Percentiles rank a stretch among this genome's conserved stretches.
Evolutionary conservation across 73 alveolate species (phyloP).

Genomic region (Tetrahymena thermophila): DNA sequence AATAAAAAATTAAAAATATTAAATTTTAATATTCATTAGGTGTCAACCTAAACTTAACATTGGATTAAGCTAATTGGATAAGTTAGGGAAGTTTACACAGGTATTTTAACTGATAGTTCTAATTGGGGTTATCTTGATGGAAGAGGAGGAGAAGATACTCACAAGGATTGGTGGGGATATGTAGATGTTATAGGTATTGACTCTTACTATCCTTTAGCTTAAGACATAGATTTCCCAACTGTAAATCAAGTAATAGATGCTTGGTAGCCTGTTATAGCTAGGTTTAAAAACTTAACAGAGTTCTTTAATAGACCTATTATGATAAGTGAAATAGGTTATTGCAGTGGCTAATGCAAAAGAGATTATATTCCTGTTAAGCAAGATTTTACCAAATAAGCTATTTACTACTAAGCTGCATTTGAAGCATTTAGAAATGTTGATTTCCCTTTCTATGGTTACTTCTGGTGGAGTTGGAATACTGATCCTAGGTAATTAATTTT

Average conservation of each 20-base stretch:
- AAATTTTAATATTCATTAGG: not conserved
- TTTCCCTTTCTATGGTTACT: not conserved
- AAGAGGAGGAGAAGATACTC: not conserved
- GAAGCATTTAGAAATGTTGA: not conserved
- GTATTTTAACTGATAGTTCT: not conserved
- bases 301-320: not conserved
- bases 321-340: not conserved
- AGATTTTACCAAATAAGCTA: not conserved
- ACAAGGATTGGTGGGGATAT: not conserved
- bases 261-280: not conserved
- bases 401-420: not conserved
- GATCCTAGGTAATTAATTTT: not conserved
- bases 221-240: not conserved
- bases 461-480: constrained; percentile 5
- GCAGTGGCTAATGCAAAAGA: not conserved
- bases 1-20: too few relatives aligned
- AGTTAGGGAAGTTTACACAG: not conserved
- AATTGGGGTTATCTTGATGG: not conserved
- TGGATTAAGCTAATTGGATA: not conserved
- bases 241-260: not conserved
- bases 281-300: not conserved
- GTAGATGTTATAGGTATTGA: not conserved
- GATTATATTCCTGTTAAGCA: not conserved
- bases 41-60: not conserved
- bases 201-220: not conserved